Evolutionary conservation across 1,284 basidiomycete species (phyloP), one percentile per base, ranked within the genome.

Genomic region (Serendipita sp.): DNA sequence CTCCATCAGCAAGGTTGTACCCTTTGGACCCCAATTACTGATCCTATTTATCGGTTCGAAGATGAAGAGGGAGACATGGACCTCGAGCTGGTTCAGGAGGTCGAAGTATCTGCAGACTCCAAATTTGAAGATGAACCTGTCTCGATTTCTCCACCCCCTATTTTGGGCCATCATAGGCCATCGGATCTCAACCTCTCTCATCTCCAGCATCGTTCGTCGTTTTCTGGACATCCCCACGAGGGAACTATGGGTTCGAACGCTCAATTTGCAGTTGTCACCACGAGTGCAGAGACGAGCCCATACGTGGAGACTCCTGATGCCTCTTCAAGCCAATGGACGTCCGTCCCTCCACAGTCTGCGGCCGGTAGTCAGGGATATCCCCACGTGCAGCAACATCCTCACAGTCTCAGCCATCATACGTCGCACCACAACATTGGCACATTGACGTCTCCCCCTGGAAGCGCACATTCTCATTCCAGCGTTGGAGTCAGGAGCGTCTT

Each of bases 1-100:
- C 89, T 93, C 72, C 91, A 94, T 70, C 69, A 85, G 63, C 82
- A 88, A 64, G 90, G 88, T 44, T 91, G 93, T 73, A 77, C 76
- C 66, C 77, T 81, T 61, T 74, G 63, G 8, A 44, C 38, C 58
- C 62, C 67, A 63, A 62, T 65, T 67, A 63, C 64, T 45, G 61
- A 30, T 22, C 35, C 41, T 60, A 17, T 63, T 45, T 34, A 61
- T 64, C 44, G 32, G 64, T 32, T 62, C 29, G 67, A 61, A 30
- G 67, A 60, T 38, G 30, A 63, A 60, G 22, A 38, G n/a, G 45
- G 45, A 6, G 45, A 26, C 49, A 62, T 38, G 30, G 45, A 49
- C n/a, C n/a, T 49, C 29, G 45, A 29, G 8, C 38, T 41, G 8
- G 29, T 49, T 29, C 45, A 49, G n/a, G 45, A 49, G n/a, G 29